A percentile compares a stretch with the other conserved stretches of the same genome.
Conservation (phyloP, 306 rosid genomes). For the Dryas drummondii region DNA sequence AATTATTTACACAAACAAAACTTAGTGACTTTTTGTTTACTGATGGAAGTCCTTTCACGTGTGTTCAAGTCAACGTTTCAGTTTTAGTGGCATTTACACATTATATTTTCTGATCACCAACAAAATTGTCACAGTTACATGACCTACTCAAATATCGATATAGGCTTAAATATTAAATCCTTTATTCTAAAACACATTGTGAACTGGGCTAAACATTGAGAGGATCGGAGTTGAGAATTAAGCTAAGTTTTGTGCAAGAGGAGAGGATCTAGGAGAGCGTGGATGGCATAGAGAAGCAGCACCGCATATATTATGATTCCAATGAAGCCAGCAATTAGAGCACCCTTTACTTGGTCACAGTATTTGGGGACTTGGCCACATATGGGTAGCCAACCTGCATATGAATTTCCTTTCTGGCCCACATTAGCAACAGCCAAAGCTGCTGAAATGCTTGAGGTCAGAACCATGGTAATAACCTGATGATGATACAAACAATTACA, state of each 20-base stretch:
- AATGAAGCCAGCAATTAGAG: slow-evolving; percentile 46
- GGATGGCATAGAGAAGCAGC: slow-evolving; percentile 58
- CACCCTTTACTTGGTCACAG: slow-evolving; percentile 56
- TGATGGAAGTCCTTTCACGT: no score
- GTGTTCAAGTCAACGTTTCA: no score
- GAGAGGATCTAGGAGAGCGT: slow-evolving; percentile 57
- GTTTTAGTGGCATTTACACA: no score
- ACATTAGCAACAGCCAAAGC: slow-evolving; percentile 71
- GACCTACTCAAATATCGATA: no score
- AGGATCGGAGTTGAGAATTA: not conserved
- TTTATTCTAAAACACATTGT: no score
- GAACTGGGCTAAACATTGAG: no score
- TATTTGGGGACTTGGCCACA: slow-evolving; percentile 60
- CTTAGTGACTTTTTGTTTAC: no score
- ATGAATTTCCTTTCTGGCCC: slow-evolving; percentile 63
- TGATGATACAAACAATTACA: slow-evolving; percentile 6
- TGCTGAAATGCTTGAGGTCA: slow-evolving; percentile 64
- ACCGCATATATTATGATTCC: slow-evolving; percentile 39
- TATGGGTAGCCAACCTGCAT: slow-evolving; percentile 82
- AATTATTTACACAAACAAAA: no score
- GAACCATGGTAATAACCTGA: slow-evolving; percentile 57
- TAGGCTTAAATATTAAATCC: no score
- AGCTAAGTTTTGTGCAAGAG: slow-evolving; percentile 38
- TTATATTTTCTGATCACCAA: no score
- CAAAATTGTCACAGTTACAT: no score